Base-by-base conservation (phyloP, 805 yeast species). In the Komagataella ulmi region DNA sequence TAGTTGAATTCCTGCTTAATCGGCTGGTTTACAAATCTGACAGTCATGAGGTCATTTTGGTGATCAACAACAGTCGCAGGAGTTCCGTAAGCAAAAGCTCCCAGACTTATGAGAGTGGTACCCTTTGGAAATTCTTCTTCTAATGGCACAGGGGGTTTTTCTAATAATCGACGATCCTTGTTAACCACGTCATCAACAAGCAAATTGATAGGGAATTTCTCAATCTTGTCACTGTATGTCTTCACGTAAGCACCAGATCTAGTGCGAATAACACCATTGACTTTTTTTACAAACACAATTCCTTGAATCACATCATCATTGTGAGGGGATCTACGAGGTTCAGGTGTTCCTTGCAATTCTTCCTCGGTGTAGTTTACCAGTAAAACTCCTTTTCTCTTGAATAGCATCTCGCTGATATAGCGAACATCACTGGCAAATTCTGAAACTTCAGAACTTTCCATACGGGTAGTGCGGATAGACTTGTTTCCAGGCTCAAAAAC, bases 31-130 rank as follows among this genome's bases (percentile, higher is more conserved):
- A 75, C 70, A 17, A 90, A 82, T 52, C 81, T 76, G 36, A 78
- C 55, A 18, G 72, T 70, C 53, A 85, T 66, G 43, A 57, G 61
- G 17, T 55, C 57, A 24, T 58, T 55, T 30, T 71, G 72, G 59
- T 83, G 79, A 0, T 86, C 91, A 49, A 75, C 76, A 47, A 86
- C 76, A 19, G 71, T 71, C 3, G 88, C 87, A 47, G 85, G 81
- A 4, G 88, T 77, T 51, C 99, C 98, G 63, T 88, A 93, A 1
- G 90, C 95, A 65, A 81, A 80, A 24, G 83, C 88, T 49, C 97
- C 95, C 54, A 93, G 71, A 62, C 87, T 87, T 7, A 91, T 78
- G 24, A 82, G 90, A 50, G 80, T 77, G 0, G 85, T 75, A 14
- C 77, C 83, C 3, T 75, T 51, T 17, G 97, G 97, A 66, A 76